These are phyloP conservation scores for Viola odorata DNA, from an alignment of 345 rosid genomes.

Conservation along the genomic window DNA sequence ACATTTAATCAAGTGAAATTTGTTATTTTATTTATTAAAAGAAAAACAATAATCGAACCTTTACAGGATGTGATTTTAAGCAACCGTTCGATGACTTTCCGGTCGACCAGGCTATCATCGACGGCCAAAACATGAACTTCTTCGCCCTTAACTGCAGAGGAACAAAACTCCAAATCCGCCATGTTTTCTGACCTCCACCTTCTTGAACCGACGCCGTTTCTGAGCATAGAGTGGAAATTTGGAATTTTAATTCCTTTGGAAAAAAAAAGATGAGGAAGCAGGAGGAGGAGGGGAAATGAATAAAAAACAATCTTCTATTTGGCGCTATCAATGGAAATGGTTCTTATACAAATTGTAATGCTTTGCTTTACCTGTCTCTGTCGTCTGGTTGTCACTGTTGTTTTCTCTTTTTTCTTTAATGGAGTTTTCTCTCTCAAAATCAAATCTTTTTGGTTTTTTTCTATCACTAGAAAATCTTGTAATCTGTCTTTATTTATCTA, in stretches of 20 bases:
- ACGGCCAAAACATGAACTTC: conserved; percentile 89
- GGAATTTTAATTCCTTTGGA: not conserved
- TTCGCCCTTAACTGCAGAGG: conserved; percentile 30
- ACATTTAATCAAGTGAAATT: not conserved
- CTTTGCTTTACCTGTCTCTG: conserved; percentile 10
- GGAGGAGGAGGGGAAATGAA: no score
- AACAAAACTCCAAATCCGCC: conserved; percentile 34
- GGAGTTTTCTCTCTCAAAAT: conserved; percentile 32
- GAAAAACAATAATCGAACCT: conserved; percentile 38
- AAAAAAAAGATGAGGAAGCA: not conserved
- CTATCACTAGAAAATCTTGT: conserved; percentile 38
- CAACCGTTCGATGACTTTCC: conserved; percentile 79
- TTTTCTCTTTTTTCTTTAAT: not conserved
- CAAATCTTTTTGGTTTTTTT: conserved; percentile 42
- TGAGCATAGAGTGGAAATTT: conserved; percentile 27
- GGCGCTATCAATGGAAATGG: not conserved
- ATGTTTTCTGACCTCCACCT: conserved; percentile 38
- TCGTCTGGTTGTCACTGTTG: not conserved
- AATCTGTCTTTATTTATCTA: conserved; percentile 16
- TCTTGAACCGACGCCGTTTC: conserved; percentile 45
- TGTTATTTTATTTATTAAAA: no score
- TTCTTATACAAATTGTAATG: not conserved
- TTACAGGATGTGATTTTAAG: conserved; percentile 70
- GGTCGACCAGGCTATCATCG: conserved; percentile 82
- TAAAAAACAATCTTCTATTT: no score